Base-by-base conservation (phyloP, 148 eudicot genomes). In the Chenopodium album region DNA sequence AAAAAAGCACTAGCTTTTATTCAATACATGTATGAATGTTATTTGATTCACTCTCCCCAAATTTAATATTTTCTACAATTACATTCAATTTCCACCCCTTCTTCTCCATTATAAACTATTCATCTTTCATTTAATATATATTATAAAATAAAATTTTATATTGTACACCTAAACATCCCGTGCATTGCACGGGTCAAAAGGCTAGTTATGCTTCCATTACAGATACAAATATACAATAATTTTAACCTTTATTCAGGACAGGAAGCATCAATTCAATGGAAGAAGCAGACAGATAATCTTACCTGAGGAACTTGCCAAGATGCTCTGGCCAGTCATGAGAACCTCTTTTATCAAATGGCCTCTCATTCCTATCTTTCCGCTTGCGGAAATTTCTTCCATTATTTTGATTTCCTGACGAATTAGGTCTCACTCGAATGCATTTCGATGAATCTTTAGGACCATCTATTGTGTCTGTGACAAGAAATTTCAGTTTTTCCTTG, bases 251-350 rank as follows among this genome's bases (percentile, higher is more conserved):
- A 19, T 17, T 56, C 62, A 52, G 12, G 12, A 52, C 56, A 52
- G 13, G 56, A 52, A 52, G 22, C 62, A 56, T 16, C 7, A 47
- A 22, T 71, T 8, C 56, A 10, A 73, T 73, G 54, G 26, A 73
- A 47, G 32, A 75, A 50, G 52, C 13, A 56, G 14, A 32, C 28
- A 56, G 64, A 79, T 5, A 41, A 87, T 62, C 46, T 59, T 88
- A 95, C 99, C 98, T 90, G 62, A 96, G 93, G 82, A 92, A 96
- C 88, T 94, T 96, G 81, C 92, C 97, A 75, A 89, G 90, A 83
- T 91, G 81, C 66, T 89, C 93, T 7, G 95, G 97, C 99, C 99
- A 96, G 84, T 89, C 89, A 73, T 94, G 90, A 13, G 98, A 90
- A 77, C 98, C 95, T 83, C 99, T 90, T 71, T 77, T 87, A 79